A percentile compares a stretch with the other conserved stretches of the same genome.
These are phyloP conservation scores for Solanum chmielewskii DNA, from an alignment of 257 asterid species.

Conservation along the genomic window DNA sequence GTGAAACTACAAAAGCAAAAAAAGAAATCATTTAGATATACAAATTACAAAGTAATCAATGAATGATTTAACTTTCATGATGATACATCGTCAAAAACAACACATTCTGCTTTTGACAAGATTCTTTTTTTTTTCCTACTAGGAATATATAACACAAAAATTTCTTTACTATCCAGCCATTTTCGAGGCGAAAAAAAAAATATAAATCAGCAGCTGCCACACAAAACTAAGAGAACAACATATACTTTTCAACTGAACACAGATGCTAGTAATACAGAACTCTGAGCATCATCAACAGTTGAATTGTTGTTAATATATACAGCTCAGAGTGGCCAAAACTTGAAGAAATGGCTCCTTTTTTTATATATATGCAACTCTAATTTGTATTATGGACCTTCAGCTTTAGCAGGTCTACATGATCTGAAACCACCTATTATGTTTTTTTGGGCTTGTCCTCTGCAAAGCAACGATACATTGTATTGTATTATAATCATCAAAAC, in stretches of 20 bases:
- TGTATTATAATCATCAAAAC: background rate
- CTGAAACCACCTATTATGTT: background rate
- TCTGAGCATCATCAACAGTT: background rate
- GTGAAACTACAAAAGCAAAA: background rate
- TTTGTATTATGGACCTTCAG: background rate
- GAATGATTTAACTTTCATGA: background rate
- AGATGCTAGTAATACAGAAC: background rate
- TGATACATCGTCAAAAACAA: background rate
- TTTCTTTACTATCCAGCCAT: background rate
- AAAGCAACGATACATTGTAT: background rate
- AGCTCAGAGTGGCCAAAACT: background rate
- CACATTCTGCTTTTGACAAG: background rate
- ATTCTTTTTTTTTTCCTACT: background rate
- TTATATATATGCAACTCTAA: background rate
- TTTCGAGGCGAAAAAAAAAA: background rate
- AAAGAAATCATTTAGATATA: background rate
- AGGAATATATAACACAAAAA: background rate
- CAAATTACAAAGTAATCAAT: background rate
- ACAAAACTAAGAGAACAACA: background rate
- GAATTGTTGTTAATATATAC: background rate
- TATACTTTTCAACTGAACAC: background rate
- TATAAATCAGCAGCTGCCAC: background rate
- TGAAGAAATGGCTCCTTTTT: background rate
- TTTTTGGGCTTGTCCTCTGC: conserved; percentile 35
- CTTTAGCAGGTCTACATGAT: background rate